These are phyloP conservation scores for Lactifluus volemus DNA, from an alignment of 768 basidiomycete genomes.

Conservation along the genomic window DNA sequence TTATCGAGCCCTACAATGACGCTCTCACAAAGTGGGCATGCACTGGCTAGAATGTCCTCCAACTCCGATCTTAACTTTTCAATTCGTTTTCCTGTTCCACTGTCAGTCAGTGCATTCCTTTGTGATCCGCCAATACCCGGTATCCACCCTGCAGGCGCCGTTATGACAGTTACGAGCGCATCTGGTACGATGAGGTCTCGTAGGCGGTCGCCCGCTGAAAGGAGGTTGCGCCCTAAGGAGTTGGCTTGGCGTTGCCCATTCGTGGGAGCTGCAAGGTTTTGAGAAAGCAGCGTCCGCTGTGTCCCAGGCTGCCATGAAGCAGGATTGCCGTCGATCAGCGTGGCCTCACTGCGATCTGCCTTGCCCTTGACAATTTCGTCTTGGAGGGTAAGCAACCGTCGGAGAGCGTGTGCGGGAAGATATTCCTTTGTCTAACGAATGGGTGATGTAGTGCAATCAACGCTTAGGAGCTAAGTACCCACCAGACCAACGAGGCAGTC, in stretches of 20 bases:
- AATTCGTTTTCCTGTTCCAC: constrained; percentile 47
- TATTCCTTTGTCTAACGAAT: constrained; percentile 83
- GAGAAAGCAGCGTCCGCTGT: constrained; percentile 65
- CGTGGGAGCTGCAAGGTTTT: constrained; percentile 53
- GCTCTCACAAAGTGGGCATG: constrained; percentile 90
- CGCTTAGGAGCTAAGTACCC: constrained; percentile 26
- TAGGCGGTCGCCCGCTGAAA: constrained; percentile 82
- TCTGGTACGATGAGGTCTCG: constrained; percentile 93
- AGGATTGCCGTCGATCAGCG: constrained; percentile 9
- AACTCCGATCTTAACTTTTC: constrained; percentile 76
- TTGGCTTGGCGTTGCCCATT: constrained; percentile 59
- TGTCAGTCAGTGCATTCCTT: constrained; percentile 37
- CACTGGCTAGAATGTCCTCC: constrained; percentile 82
- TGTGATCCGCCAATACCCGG: constrained; percentile 50
- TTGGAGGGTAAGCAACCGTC: constrained; percentile 81
- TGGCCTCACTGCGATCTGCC: constrained; percentile 24
- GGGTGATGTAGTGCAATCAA: not conserved
- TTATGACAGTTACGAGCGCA: constrained; percentile 77
- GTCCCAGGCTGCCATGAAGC: constrained; percentile 37
- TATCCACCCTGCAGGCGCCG: constrained; percentile 63
- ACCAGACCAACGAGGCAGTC: constrained; percentile 95
- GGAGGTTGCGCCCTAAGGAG: constrained; percentile 66
- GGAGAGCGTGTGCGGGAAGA: constrained; percentile 69
- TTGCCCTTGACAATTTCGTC: constrained; percentile 65
- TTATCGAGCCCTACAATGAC: constrained; percentile 80